Evolutionary conservation across 441 rosid species (phyloP), one percentile per base, ranked within the genome.

Genomic region (Erodium moschatum): DNA sequence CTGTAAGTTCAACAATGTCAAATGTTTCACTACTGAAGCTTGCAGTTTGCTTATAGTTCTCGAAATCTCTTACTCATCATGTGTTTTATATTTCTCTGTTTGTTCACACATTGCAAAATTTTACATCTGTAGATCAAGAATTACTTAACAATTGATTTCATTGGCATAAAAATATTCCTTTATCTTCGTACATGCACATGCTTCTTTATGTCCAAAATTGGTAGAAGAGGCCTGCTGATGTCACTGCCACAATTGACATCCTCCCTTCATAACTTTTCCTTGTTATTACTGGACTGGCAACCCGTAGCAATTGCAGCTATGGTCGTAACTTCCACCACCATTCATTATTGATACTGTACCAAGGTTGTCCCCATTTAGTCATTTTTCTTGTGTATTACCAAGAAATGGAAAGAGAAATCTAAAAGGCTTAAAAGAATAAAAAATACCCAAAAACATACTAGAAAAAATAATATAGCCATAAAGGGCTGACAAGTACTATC

Each of bases 1-100:
- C 88, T 73, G 99, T 95, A 92, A 84, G 98, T 85, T 73, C 70
- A 77, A 65, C 67, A 70, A 64, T 67, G 16, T 35, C 61, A 65
- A 68, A 67, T 69, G 56, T 64, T 64, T 35, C 42, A 31, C 9
- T 64, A 7, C 20, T 24, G n/a, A 52, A 46, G 64, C 27, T 71
- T n/a, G 56, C 56, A 13, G 56, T 48, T 48, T 67, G 52, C 64
- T 52, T 40, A 35, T 27, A 56, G 67, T 66, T 56, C 50, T 40
- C 48, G 35, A 62, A 5, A 62, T 11, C 40, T 64, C n/a, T 65
- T 56, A 31, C 18, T 48, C 24, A 27, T 62, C 8, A 63, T 63
- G 13, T 63, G 29, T 29, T 63, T 31, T 63, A 10, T 63, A 27
- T 63, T 4, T 63, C 66, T 62, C 8, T 52, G 35, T 60, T 11